phyloP scores from a whole-genome alignment of 2,329 filamentous ascomycete species.

The Alternaria rosae region DNA sequence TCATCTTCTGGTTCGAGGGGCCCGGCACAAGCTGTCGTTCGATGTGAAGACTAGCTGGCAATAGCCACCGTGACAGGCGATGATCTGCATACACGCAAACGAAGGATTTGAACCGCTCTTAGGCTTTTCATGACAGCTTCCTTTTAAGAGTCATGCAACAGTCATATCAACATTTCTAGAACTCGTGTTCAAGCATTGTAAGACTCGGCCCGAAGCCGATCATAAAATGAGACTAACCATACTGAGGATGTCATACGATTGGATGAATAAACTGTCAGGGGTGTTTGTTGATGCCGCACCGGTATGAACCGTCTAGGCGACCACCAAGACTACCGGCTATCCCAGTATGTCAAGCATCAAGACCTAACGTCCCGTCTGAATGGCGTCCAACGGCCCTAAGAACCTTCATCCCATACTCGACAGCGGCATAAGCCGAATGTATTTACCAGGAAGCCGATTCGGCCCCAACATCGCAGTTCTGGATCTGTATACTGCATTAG shows the following conservation, averaged over 20 bases:
- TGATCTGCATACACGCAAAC: background rate
- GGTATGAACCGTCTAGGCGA: background rate
- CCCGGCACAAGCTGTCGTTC: background rate
- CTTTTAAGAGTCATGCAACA: background rate
- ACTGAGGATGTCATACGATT: background rate
- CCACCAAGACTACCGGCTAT: background rate
- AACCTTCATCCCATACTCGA: background rate
- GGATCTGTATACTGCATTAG: background rate
- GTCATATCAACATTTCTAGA: background rate
- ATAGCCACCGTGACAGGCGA: background rate
- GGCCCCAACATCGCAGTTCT: background rate
- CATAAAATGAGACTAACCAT: background rate
- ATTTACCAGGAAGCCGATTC: background rate
- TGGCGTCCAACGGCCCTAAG: background rate
- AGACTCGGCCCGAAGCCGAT: background rate
- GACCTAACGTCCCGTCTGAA: background rate
- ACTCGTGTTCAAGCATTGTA: background rate
- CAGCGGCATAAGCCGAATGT: background rate
- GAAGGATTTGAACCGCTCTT: conserved; percentile 1
- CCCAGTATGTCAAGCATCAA: background rate
- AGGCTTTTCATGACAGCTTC: background rate
- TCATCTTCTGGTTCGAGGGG: background rate
- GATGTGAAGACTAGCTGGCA: background rate
- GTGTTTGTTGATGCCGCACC: background rate
- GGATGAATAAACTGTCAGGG: background rate